These are phyloP conservation scores for Paramecium sonneborni DNA, from an alignment of 73 alveolate species.

Conservation along the genomic window DNA sequence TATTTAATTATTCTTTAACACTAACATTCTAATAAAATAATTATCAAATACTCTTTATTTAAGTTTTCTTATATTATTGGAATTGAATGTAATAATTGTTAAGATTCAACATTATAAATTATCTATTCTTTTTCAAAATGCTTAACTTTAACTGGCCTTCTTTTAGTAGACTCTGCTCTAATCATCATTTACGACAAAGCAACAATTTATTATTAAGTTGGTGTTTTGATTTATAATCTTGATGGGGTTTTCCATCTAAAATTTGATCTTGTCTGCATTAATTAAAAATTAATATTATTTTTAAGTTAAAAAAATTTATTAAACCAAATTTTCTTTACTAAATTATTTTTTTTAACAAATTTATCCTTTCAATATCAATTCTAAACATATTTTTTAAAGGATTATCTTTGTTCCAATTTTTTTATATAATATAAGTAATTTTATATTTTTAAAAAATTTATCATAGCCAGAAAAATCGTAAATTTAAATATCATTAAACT, in stretches of 20 bases:
- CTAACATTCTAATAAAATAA: neutral
- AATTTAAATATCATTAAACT: too few relatives aligned
- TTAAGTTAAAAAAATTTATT: neutral
- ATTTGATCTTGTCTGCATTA: neutral
- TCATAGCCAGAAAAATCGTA: too few relatives aligned
- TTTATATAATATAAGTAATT: too few relatives aligned
- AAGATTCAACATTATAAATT: neutral
- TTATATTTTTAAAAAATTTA: too few relatives aligned
- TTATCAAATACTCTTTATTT: neutral
- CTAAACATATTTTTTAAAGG: too few relatives aligned
- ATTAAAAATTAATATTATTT: neutral
- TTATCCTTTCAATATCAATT: too few relatives aligned
- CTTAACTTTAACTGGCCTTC: neutral
- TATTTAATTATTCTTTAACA: slow-evolving; percentile 24
- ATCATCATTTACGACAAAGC: slow-evolving; percentile 21
- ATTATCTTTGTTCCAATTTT: too few relatives aligned
- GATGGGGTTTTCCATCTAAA: slow-evolving; percentile 32
- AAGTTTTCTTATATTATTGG: neutral
- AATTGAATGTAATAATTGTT: neutral
- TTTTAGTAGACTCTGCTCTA: slow-evolving; percentile 20
- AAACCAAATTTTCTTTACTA: too few relatives aligned
- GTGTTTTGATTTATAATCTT: slow-evolving; percentile 3
- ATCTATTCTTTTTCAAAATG: neutral
- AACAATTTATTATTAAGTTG: neutral
- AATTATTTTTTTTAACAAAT: too few relatives aligned